phyloP scores from a whole-genome alignment of 225 moss, liverwort and hornwort genomes.

The Physcomitrium patens region DNA sequence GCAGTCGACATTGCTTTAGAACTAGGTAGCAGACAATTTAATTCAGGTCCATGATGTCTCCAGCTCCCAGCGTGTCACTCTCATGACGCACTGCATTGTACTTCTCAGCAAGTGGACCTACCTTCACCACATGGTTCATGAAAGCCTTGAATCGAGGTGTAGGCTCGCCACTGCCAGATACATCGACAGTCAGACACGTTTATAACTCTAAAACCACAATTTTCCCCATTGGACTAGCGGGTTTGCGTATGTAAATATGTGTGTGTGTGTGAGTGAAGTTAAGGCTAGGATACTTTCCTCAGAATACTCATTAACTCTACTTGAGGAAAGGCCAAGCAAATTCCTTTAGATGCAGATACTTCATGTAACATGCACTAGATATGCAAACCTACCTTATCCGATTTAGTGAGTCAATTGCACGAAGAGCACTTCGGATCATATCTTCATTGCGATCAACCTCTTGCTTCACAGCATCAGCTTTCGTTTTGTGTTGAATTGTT shows the following conservation, averaged over 20 bases:
- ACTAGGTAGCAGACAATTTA: conserved; percentile 7
- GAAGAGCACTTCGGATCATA: conserved; percentile 80
- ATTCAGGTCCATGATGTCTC: conserved; percentile 71
- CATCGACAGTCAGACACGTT: conserved; percentile 15
- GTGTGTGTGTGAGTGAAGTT: not conserved
- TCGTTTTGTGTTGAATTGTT: conserved; percentile 73
- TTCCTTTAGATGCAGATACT: not conserved
- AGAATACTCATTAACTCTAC: not conserved
- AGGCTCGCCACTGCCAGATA: conserved; percentile 64
- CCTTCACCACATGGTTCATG: conserved; percentile 75
- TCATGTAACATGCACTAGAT: not conserved
- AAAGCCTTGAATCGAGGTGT: conserved; percentile 75
- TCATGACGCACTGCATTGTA: conserved; percentile 82
- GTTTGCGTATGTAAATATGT: too few relatives aligned
- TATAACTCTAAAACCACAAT: not conserved
- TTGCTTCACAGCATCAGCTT: conserved; percentile 86
- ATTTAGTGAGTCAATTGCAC: conserved; percentile 70
- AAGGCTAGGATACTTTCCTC: not conserved
- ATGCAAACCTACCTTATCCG: conserved; percentile 54
- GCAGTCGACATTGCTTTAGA: conserved; percentile 1
- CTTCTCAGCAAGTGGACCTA: conserved; percentile 73
- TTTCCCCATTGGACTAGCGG: too few relatives aligned
- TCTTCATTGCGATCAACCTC: conserved; percentile 81
- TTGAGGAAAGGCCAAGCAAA: not conserved
- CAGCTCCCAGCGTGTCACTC: conserved; percentile 68